Conservation (phyloP, 2,329 filamentous ascomycete genomes). For the Neospermospora avenae region DNA sequence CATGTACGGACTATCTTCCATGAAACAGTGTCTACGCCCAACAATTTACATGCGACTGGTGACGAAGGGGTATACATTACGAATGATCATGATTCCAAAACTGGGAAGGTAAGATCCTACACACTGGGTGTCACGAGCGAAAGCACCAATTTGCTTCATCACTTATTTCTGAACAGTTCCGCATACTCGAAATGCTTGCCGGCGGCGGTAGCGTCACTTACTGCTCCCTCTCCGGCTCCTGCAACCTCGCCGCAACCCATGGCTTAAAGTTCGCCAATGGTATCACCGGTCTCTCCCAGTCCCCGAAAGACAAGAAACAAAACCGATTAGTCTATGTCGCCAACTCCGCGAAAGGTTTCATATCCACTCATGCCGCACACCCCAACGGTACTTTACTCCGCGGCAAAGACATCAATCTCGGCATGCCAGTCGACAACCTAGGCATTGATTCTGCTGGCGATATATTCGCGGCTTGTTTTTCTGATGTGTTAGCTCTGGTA, state of each 20-base stretch:
- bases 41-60: conserved; percentile 30
- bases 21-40: conserved; percentile 32
- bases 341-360: conserved; percentile 28
- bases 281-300: conserved; percentile 15
- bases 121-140: background rate
- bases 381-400: conserved; percentile 3
- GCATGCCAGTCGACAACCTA: conserved; percentile 36
- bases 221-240: conserved; percentile 19
- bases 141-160: background rate
- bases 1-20: conserved; percentile 33
- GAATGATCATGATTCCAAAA: conserved; percentile 34
- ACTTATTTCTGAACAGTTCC: background rate
- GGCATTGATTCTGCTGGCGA: conserved; percentile 34
- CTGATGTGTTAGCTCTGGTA: conserved; percentile 27
- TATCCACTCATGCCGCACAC: conserved; percentile 23
- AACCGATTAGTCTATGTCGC: conserved; percentile 30
- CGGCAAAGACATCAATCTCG: conserved; percentile 25
- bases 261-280: conserved; percentile 35
- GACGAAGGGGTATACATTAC: conserved; percentile 35
- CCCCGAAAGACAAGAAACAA: background rate
- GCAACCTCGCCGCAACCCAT: conserved; percentile 23
- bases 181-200: conserved; percentile 24
- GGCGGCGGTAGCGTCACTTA: conserved; percentile 29
- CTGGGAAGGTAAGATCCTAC: conserved; percentile 13
- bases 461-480: conserved; percentile 33